These are phyloP conservation scores for Tylopilus sp. DNA, from an alignment of 768 basidiomycete genomes.

Conservation along the genomic window DNA sequence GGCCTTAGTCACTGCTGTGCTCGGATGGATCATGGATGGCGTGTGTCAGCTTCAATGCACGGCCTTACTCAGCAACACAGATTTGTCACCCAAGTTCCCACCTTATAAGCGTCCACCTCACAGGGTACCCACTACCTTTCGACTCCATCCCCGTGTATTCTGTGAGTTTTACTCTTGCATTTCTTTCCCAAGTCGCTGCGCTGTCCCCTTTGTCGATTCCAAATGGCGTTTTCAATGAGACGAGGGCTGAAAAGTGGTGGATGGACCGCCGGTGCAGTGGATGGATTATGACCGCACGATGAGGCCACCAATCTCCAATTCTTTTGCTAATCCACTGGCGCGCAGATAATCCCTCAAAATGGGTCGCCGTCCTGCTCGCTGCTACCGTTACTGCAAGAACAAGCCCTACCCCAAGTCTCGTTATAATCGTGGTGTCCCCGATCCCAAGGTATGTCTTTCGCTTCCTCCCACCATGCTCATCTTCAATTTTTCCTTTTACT, in stretches of 20 bases:
- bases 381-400: constrained; percentile 99
- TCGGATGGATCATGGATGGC: too few relatives aligned
- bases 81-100: constrained; percentile 24
- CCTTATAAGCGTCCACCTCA: constrained; percentile 17
- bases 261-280: constrained; percentile 10
- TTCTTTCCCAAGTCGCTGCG: neutral
- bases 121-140: neutral
- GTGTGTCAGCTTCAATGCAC: neutral
- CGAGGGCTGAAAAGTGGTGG: constrained; percentile 5
- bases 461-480: neutral
- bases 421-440: constrained; percentile 99
- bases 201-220: neutral
- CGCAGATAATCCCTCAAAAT: constrained; percentile 40
- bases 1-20: neutral
- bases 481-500: neutral
- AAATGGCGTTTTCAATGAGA: neutral
- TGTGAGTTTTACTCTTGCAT: constrained; percentile 16
- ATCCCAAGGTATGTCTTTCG: constrained; percentile 64
- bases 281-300: constrained; percentile 6
- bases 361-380: constrained; percentile 97
- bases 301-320: neutral
- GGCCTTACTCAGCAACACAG: constrained; percentile 17
- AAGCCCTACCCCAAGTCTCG: constrained; percentile 96
- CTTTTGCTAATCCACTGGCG: constrained; percentile 4
- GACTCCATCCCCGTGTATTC: constrained; percentile 17